These are phyloP conservation scores for Rubroboletus pulcherrimus DNA, from an alignment of 768 basidiomycete species.

Conservation along the genomic window DNA sequence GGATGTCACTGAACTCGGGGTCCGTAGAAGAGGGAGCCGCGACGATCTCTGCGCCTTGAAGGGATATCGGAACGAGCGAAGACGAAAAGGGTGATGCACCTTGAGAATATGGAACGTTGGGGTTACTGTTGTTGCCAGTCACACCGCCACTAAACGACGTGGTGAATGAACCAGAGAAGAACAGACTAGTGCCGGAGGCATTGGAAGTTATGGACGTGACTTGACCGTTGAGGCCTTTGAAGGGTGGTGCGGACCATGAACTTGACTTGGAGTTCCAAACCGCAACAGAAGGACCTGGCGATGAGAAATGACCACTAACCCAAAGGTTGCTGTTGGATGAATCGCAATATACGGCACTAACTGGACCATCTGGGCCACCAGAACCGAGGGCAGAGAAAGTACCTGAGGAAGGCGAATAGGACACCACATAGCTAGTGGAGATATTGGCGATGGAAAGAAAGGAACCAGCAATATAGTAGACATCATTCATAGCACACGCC, in stretches of 20 bases:
- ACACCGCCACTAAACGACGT: conserved; percentile 62
- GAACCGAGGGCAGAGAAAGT: conserved; percentile 61
- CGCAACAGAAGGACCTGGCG: conserved; percentile 64
- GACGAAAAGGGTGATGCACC: conserved; percentile 85
- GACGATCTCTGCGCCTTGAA: conserved; percentile 53
- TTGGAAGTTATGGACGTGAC: conserved; percentile 78
- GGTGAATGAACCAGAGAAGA: conserved; percentile 87
- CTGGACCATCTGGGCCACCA: conserved; percentile 67
- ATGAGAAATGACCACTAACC: conserved; percentile 74
- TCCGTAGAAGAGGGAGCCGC: conserved; percentile 63
- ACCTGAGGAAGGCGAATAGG: conserved; percentile 60
- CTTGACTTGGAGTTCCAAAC: conserved; percentile 60
- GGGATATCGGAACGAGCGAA: conserved; percentile 79
- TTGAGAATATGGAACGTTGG: conserved; percentile 77
- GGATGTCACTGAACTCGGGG: conserved; percentile 57
- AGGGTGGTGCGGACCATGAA: conserved; percentile 76
- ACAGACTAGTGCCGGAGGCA: conserved; percentile 65
- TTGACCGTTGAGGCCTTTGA: conserved; percentile 68
- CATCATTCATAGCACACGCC: conserved; percentile 64
- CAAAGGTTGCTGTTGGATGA: conserved; percentile 58
- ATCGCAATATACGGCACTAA: conserved; percentile 81
- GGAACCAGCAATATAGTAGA: conserved; percentile 77
- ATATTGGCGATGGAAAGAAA: conserved; percentile 70
- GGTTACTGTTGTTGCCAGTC: conserved; percentile 63
- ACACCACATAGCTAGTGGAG: conserved; percentile 67